Evolutionary conservation across 2,329 filamentous ascomycete genomes (phyloP), one percentile per base, ranked within the genome.

Genomic region (Colletotrichum ledebouriae): DNA sequence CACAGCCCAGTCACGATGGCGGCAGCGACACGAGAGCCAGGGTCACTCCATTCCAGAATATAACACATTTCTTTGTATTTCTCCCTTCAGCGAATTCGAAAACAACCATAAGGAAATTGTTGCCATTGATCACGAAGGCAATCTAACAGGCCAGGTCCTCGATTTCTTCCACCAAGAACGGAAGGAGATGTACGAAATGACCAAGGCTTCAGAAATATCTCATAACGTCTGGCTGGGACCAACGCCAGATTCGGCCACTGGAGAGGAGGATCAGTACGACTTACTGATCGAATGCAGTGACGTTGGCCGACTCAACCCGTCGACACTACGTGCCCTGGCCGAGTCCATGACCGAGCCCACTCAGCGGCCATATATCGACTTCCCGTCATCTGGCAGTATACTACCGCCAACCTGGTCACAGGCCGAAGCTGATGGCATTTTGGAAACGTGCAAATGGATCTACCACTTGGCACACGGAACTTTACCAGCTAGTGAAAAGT

Each of bases 341-440:
- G 86, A 91, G 72, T 75, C 86, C 1, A 79, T 85, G 52, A 80
- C 83, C 12, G 79, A 81, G 41, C 77, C 75, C 17, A 34, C 29
- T 4, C 57, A 74, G 6, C 76, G 78, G 39, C 77, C 77, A 20
- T 81, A 81, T 71, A 81, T 97, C 59, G 92, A 97, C 72, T 98
- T 98, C 70, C 95, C 95, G 1, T 96, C 94, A 0, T 98, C 95
- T 1, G 96, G 96, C n/a, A 97, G 93, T 74, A 92, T 98, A 63
- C 85, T 95, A 74, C 91, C 93, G 2, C 92, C 94, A 2, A 92
- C 91, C 0, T 97, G 92, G 87, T 93, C 92, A 1, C 92, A 94
- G 68, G 84, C 86, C 9, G 95, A 98, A 78, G 89, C 93, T 1
- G 94, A 97, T 75, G 92, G 90, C 29, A 90, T 98, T 47, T 83